These are phyloP conservation scores for Podosphaera fusca DNA, from an alignment of 2,329 filamentous ascomycete species.

Conservation along the genomic window DNA sequence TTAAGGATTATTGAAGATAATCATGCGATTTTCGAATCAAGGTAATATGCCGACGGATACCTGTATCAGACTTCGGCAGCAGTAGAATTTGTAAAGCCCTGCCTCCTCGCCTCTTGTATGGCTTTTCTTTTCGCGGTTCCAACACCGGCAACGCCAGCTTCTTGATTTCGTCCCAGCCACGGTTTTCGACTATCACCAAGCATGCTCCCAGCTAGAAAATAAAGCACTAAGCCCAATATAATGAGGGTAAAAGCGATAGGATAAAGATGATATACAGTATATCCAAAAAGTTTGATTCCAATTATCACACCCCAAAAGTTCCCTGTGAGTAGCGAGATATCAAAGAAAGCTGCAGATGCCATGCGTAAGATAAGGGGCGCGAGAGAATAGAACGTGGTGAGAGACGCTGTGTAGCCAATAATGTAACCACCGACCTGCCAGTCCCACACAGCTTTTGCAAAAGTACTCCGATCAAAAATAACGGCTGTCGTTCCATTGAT, in stretches of 20 bases:
- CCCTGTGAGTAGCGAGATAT: slow-evolving; percentile 77
- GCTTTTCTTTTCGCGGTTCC: slow-evolving; percentile 70
- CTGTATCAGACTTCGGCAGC: too few relatives aligned
- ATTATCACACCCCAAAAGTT: slow-evolving; percentile 97
- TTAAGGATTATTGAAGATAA: too few relatives aligned
- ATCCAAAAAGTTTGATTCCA: slow-evolving; percentile 65
- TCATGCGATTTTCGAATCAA: too few relatives aligned
- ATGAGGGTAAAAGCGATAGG: slow-evolving; percentile 90
- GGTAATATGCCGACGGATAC: too few relatives aligned
- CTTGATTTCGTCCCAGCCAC: slow-evolving; percentile 77
- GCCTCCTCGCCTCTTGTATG: slow-evolving; percentile 25
- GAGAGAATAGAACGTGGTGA: slow-evolving; percentile 68
- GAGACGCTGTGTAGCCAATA: slow-evolving; percentile 66
- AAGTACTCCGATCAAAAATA: slow-evolving; percentile 69
- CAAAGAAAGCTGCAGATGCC: slow-evolving; percentile 81
- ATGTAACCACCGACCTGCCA: slow-evolving; percentile 55
- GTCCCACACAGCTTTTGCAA: slow-evolving; percentile 42
- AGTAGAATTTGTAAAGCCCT: too few relatives aligned
- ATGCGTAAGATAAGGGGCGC: slow-evolving; percentile 77
- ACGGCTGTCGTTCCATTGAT: slow-evolving; percentile 82
- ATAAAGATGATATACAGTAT: slow-evolving; percentile 69
- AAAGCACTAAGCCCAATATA: slow-evolving; percentile 61
- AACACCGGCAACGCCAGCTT: slow-evolving; percentile 52
- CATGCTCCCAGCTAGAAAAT: slow-evolving; percentile 64
- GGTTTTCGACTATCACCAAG: slow-evolving; percentile 83